Base-by-base conservation (phyloP, 345 rosid species). In the Eucalyptus microcorys region DNA sequence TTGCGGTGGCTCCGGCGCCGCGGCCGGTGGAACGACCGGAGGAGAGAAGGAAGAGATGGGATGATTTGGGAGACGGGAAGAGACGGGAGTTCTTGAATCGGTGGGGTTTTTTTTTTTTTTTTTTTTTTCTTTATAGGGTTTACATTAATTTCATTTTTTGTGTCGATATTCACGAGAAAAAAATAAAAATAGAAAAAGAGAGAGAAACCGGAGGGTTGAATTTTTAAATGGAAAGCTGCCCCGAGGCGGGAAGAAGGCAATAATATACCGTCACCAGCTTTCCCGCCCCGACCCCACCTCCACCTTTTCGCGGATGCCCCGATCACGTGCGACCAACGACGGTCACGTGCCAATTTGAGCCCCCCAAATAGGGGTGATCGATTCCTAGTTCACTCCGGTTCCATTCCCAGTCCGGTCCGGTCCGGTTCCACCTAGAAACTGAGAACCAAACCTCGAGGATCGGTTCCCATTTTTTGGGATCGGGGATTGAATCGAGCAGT, bases 341-440 rank as follows among this genome's bases (percentile, higher is more conserved):
- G 49, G 49, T 48, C 49, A 13, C 49, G 13, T 50, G 55, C 55
- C 24, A 52, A 52, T 52, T 7, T 19, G 22, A 19, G 10, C 55
- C 21, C 55, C 14, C 9, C 22, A 3, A 17, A 9, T 3, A 17
- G 22, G 55, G 55, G 55, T 50, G 55, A 52, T 9, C 24, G 0
- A 2, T 1, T 50, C 53, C 0, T 50, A 50, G 2, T 50, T 50
- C 52, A 49, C 0, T 49, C 52, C 7, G 0, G 1, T 50, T 52
- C n/a, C 9, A 52, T 52, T 52, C 4, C n/a, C n/a, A n/a, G n/a
- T n/a, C 2, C 0, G 55, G 0, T 52, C 22, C 4, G 2, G 9
- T 17, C 24, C 4, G 1, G 2, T 52, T 17, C 55, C 24, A n/a
- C n/a, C n/a, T n/a, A n/a, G n/a, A n/a, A n/a, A n/a, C n/a, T n/a